Evolutionary conservation across 192 early-diverging fungal genomes (phyloP).

Genomic region (Oehlia diaphana): DNA sequence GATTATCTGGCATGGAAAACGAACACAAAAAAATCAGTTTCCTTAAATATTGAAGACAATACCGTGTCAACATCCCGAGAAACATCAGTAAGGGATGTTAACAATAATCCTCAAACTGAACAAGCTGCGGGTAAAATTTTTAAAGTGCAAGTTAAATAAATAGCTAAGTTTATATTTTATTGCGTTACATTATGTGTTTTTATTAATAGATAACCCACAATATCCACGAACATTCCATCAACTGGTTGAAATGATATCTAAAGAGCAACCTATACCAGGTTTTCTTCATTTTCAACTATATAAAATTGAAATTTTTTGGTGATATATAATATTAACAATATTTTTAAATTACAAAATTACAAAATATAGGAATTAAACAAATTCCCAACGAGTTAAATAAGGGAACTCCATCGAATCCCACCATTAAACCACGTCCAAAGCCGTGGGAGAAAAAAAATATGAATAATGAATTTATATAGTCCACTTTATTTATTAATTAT

Average conservation of each 20-base stretch:
- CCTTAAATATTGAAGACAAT: neutral
- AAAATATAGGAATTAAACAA: constrained; percentile 38
- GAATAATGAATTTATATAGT: neutral
- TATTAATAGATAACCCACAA: constrained; percentile 14
- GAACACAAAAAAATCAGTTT: neutral
- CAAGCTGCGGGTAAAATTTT: neutral
- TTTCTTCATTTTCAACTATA: neutral
- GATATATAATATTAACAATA: neutral
- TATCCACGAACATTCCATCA: constrained; percentile 40
- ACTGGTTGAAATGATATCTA: constrained; percentile 45
- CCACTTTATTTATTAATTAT: neutral
- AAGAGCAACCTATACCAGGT: constrained; percentile 43
- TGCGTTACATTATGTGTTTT: neutral
- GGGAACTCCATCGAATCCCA: constrained; percentile 37
- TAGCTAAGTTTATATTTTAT: neutral
- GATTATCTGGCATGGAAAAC: constrained; percentile 39
- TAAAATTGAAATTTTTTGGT: neutral
- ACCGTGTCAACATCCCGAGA: neutral
- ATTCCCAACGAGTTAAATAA: constrained; percentile 43
- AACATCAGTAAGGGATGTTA: neutral
- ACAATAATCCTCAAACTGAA: neutral
- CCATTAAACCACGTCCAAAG: constrained; percentile 27
- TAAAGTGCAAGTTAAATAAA: neutral
- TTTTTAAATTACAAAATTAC: neutral
- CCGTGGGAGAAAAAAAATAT: neutral